phyloP scores from a whole-genome alignment of 306 rosid genomes.

The Cicer judaicum region DNA sequence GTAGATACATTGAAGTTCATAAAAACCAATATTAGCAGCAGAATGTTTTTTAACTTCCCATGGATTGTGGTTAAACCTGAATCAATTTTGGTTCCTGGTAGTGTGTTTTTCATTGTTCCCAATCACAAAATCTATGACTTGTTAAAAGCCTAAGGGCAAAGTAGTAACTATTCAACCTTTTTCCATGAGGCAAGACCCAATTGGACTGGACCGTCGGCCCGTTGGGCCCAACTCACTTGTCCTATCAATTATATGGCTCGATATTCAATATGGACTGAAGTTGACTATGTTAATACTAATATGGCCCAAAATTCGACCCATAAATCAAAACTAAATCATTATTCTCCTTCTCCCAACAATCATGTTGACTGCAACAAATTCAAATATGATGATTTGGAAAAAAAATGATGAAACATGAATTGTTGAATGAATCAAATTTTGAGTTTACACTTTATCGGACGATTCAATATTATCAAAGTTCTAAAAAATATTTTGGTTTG shows the following conservation, averaged over 20 bases:
- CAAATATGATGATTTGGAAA: not conserved
- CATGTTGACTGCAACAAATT: not conserved
- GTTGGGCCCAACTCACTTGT: not conserved
- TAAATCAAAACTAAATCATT: slow-evolving; percentile 19
- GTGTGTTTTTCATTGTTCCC: slow-evolving; percentile 69
- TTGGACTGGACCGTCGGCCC: not conserved
- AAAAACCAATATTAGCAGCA: slow-evolving; percentile 57
- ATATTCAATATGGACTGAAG: not conserved
- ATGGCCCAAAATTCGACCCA: not conserved
- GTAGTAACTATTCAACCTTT: slow-evolving; percentile 7
- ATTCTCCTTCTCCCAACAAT: slow-evolving; percentile 16
- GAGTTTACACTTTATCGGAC: slow-evolving; percentile 25
- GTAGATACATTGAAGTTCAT: slow-evolving; percentile 58
- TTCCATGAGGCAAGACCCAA: not conserved
- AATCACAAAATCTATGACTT: slow-evolving; percentile 58
- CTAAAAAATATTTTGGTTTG: not conserved
- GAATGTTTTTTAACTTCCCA: slow-evolving; percentile 68
- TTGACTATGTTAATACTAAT: not conserved
- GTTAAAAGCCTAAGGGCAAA: slow-evolving; percentile 47
- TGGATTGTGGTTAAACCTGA: slow-evolving; percentile 77
- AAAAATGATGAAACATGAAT: slow-evolving; percentile 12
- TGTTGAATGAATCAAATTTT: not conserved
- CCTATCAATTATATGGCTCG: too few species aligned
- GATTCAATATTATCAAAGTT: slow-evolving; percentile 14
- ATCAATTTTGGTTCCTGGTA: slow-evolving; percentile 61